Evolutionary conservation across 1,284 basidiomycete genomes (phyloP).

Genomic region (Boletus semigastroideus): DNA sequence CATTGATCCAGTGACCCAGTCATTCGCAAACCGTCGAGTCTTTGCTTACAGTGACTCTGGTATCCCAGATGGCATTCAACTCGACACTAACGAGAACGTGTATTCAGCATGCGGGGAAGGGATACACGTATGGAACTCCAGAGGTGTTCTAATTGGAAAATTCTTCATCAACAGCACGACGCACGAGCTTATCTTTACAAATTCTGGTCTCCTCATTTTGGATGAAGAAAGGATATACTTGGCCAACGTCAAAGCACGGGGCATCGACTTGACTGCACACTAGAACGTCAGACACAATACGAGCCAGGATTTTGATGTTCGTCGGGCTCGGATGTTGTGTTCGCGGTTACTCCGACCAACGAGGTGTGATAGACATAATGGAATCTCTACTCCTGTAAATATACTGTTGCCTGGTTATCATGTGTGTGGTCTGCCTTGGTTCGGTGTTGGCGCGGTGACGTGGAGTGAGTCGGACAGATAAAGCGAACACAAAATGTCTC

Average conservation of each 20-base stretch:
- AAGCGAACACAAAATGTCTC: too few relatives aligned
- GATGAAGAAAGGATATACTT: conserved; percentile 15
- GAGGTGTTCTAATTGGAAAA: conserved; percentile 70
- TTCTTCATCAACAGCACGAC: conserved; percentile 62
- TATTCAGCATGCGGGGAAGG: conserved; percentile 29
- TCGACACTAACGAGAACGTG: conserved; percentile 17
- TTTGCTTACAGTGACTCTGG: conserved; percentile 73
- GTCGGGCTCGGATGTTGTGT: not conserved
- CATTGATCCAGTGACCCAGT: conserved; percentile 56
- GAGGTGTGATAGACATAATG: too few relatives aligned
- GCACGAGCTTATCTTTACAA: conserved; percentile 63
- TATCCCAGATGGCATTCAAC: conserved; percentile 70
- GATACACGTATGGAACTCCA: conserved; percentile 59
- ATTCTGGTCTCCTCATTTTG: conserved; percentile 22
- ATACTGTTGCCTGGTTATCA: too few relatives aligned
- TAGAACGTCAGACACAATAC: not conserved
- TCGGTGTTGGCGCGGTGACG: too few relatives aligned
- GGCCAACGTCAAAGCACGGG: not conserved
- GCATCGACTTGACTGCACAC: not conserved
- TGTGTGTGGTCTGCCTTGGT: too few relatives aligned
- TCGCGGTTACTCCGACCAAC: too few relatives aligned
- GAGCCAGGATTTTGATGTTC: not conserved
- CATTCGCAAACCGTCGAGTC: conserved; percentile 62
- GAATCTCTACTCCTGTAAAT: too few relatives aligned
- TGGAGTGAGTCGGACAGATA: too few relatives aligned